A percentile compares a stretch with the other conserved stretches of the same genome.
Evolutionary conservation across 2,329 filamentous ascomycete genomes (phyloP).

Genomic region (Diaporthe capsici): DNA sequence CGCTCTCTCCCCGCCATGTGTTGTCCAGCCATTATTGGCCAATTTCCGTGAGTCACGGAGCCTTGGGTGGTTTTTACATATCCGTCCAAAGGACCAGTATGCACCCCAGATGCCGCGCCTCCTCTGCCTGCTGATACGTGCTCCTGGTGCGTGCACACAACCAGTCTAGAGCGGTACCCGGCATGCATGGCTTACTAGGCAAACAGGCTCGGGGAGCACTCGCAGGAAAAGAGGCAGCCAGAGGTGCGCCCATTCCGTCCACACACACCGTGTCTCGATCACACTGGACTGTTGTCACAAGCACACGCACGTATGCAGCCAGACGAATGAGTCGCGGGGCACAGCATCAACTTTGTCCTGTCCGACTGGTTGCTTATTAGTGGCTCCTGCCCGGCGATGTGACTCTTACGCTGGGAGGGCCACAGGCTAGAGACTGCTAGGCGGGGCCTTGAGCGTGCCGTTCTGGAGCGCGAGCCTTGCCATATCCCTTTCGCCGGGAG

Average conservation of each 20-base stretch:
- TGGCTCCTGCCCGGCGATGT: background rate
- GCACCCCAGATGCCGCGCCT: background rate
- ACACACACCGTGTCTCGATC: background rate
- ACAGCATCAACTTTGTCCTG: background rate
- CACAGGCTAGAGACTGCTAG: background rate
- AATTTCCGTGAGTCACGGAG: slow-evolving; percentile 20
- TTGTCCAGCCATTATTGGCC: slow-evolving; percentile 10
- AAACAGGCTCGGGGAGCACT: slow-evolving; percentile 21
- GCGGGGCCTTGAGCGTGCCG: background rate
- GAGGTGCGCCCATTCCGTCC: background rate
- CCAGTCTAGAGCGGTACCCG: background rate
- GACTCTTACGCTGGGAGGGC: slow-evolving; percentile 25
- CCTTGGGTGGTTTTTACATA: slow-evolving; percentile 9
- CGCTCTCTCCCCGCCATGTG: background rate
- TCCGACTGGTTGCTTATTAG: background rate
- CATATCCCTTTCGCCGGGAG: background rate
- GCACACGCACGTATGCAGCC: slow-evolving; percentile 20
- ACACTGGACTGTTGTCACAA: background rate
- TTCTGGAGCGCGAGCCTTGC: slow-evolving; percentile 1
- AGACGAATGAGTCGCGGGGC: background rate
- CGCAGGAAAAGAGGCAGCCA: slow-evolving; percentile 13
- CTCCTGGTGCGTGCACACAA: background rate
- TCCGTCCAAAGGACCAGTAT: background rate
- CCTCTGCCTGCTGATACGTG: background rate
- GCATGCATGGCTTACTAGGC: background rate